Evolutionary conservation across 2,329 filamentous ascomycete species (phyloP).

Genomic region (Metarhizium sp.): DNA sequence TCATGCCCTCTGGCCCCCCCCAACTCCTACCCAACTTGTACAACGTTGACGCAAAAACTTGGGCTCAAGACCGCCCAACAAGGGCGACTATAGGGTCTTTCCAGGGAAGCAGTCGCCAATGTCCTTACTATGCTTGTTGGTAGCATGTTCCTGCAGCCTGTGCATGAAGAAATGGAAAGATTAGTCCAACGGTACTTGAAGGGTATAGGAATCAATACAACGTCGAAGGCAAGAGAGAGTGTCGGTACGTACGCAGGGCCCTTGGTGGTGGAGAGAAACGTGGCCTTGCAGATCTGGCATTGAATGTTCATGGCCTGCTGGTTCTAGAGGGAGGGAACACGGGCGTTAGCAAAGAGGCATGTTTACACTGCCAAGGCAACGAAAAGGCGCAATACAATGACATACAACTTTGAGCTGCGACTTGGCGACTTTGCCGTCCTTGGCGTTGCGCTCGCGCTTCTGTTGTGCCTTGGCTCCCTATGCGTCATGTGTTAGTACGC

Average conservation of each 20-base stretch:
- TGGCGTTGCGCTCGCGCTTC: constrained; percentile 64
- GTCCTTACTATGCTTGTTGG: constrained; percentile 68
- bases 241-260: constrained; percentile 50
- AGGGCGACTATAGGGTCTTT: constrained; percentile 15
- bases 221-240: not conserved
- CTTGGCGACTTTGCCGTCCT: constrained; percentile 48
- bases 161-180: not conserved
- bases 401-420: constrained; percentile 61
- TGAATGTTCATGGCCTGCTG: constrained; percentile 65
- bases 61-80: not conserved
- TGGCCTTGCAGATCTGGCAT: constrained; percentile 67
- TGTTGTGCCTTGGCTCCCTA: constrained; percentile 58
- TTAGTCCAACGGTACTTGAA: not conserved
- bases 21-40: not conserved
- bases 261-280: constrained; percentile 70
- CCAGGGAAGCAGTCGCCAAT: constrained; percentile 62
- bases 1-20: not conserved
- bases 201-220: not conserved
- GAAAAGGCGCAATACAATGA: constrained; percentile 12
- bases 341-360: constrained; percentile 8
- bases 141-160: constrained; percentile 61
- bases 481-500: not conserved
- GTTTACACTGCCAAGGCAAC: too few species aligned
- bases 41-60: not conserved
- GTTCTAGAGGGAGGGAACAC: constrained; percentile 42